phyloP scores from a whole-genome alignment of 768 basidiomycete genomes.

The Tulasnella calospora region DNA sequence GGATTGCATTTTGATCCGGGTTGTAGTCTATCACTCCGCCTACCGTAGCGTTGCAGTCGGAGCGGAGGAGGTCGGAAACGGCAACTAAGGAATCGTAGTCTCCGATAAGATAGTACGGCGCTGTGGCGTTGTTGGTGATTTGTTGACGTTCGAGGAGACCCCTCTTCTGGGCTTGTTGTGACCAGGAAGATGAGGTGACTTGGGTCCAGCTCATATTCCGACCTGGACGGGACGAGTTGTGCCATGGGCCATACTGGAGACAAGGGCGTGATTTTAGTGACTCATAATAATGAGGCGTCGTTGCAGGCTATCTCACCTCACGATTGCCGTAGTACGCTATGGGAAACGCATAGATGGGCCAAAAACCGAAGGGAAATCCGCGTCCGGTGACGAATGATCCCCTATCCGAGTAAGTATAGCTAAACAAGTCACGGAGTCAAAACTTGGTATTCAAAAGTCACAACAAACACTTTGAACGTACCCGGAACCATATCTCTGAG shows the following conservation, averaged over 20 bases:
- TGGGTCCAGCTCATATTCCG: slow-evolving; percentile 9
- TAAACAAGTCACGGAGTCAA: background rate
- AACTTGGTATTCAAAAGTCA: background rate
- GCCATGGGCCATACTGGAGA: slow-evolving; percentile 23
- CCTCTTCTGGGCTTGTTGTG: background rate
- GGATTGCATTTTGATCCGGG: background rate
- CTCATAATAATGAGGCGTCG: background rate
- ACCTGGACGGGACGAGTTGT: slow-evolving; percentile 27
- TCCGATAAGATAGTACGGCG: slow-evolving; percentile 21
- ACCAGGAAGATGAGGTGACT: slow-evolving; percentile 12
- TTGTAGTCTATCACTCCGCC: background rate
- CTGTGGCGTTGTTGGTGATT: slow-evolving; percentile 10
- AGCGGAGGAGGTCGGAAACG: slow-evolving; percentile 12
- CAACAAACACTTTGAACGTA: background rate
- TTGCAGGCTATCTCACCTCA: slow-evolving; percentile 7
- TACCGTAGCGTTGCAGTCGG: slow-evolving; percentile 17
- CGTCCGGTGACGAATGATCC: slow-evolving; percentile 21
- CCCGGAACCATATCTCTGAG: slow-evolving; percentile 17
- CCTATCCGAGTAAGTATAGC: slow-evolving; percentile 5
- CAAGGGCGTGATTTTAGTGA: background rate
- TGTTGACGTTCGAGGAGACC: slow-evolving; percentile 9
- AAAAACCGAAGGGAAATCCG: slow-evolving; percentile 25
- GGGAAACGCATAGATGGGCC: slow-evolving; percentile 18
- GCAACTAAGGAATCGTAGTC: slow-evolving; percentile 18
- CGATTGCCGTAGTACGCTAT: slow-evolving; percentile 21